Evolutionary conservation across 148 eudicot species (phyloP), one percentile per base, ranked within the genome.

Genomic region (Amaranthus cruentus): DNA sequence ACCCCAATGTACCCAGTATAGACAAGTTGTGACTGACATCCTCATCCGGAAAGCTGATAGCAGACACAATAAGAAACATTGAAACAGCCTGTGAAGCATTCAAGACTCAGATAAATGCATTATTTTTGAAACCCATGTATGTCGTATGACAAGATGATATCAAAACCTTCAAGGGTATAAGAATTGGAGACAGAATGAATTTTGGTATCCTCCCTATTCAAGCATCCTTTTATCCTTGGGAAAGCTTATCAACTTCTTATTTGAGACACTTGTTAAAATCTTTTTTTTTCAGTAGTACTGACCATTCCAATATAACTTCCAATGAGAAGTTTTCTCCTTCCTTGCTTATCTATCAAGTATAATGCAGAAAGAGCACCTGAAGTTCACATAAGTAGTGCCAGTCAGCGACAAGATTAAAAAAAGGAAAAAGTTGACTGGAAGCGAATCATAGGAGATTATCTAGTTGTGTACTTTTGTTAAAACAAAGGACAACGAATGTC

Each of bases 231-330:
- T 5, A 5, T 18, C 62, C 38, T 58, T 15, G 8, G 38, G 38
- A 28, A 28, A 28, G 1, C 38, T 28, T 28, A 28, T 28, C 38
- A 28, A 28, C 38, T 28, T 28, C 38, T 28, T 28, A 28, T 28
- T 28, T 28, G 38, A 18, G 62, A 5, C 63, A 60, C 63, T 44
- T 15, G 28, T 8, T 18, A 28, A 53, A 8, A 67, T 56, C 8
- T 62, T 1, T 28, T 28, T 28, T 28, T 28, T 28, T 18, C 18
- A 18, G 18, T 43, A 43, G 54, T 51, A 72, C 87, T 83, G 71
- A 89, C 97, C 97, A 91, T 91, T 80, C 93, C 97, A 56, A 86
- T 53, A 77, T 91, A 91, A 75, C 97, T 91, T 81, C 91, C 93
- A 68, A 86, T 80, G 48, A 91, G 84, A 81, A 91, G 93, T 73